phyloP scores from a whole-genome alignment of 495 filamentous ascomycete species.

The Podospora conica region DNA sequence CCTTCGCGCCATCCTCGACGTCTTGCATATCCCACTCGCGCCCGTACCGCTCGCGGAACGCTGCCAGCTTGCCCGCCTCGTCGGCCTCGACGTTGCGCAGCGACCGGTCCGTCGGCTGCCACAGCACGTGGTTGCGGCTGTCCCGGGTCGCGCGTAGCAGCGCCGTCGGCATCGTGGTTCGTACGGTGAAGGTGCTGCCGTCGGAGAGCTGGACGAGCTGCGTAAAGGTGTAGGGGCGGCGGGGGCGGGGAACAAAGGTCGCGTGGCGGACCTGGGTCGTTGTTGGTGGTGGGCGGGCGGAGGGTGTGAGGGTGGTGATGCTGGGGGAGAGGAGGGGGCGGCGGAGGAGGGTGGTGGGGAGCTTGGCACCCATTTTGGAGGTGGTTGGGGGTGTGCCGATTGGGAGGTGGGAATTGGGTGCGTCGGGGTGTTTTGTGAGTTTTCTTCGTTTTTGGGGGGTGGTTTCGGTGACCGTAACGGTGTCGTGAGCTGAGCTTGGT shows the following conservation, averaged over 20 bases:
- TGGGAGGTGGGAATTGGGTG: constrained; percentile 5
- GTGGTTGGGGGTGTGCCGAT: constrained; percentile 1
- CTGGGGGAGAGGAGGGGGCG: constrained; percentile 15
- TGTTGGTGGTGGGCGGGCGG: neutral
- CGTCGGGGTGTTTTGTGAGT: neutral
- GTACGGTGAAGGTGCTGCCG: constrained; percentile 77
- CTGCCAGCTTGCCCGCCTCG: constrained; percentile 83
- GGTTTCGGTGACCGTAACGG: neutral
- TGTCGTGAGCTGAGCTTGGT: neutral
- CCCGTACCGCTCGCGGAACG: constrained; percentile 81
- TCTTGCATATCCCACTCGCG: constrained; percentile 61
- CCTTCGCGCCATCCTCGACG: constrained; percentile 18
- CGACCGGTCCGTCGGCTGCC: constrained; percentile 77
- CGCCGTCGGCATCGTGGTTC: constrained; percentile 77
- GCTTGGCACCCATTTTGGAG: constrained; percentile 24
- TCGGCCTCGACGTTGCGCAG: constrained; percentile 87
- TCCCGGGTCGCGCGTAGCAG: constrained; percentile 76
- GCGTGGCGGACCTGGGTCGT: constrained; percentile 61
- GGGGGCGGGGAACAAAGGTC: constrained; percentile 78
- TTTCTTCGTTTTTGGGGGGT: neutral
- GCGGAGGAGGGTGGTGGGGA: constrained; percentile 25
- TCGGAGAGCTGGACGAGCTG: constrained; percentile 93
- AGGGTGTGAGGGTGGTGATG: constrained; percentile 12
- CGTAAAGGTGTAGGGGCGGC: constrained; percentile 92
- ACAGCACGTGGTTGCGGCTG: constrained; percentile 77